Conservation (phyloP, 371 early-diverging fungal species). For the Synchytrium microbalum region DNA sequence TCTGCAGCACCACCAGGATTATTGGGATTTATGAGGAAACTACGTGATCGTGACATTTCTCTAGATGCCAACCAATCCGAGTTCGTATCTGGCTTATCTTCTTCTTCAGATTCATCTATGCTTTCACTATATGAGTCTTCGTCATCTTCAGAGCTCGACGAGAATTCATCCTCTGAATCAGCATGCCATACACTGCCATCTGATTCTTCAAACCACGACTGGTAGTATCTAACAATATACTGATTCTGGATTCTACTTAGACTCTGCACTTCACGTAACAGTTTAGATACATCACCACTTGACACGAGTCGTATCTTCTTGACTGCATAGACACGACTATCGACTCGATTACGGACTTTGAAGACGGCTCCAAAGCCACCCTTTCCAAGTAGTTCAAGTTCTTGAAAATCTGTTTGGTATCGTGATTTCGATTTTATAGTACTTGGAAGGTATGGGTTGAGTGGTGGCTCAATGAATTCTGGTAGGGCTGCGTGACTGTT, state of each 20-base stretch:
- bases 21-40: not conserved
- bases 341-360: conserved; percentile 74
- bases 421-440: conserved; percentile 17
- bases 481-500: not conserved
- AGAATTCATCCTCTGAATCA: conserved; percentile 21
- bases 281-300: conserved; percentile 69
- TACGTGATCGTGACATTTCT: conserved; percentile 9
- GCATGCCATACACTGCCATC: conserved; percentile 8
- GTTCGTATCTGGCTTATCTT: conserved; percentile 3
- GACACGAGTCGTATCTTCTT: conserved; percentile 68
- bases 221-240: conserved; percentile 87
- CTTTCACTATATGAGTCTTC: not conserved
- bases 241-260: conserved; percentile 84
- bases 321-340: conserved; percentile 84
- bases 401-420: conserved; percentile 85
- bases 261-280: conserved; percentile 86
- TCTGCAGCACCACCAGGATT: not conserved
- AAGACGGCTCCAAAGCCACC: conserved; percentile 93
- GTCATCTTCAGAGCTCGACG: not conserved
- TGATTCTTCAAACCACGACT: conserved; percentile 85
- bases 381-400: conserved; percentile 83
- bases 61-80: conserved; percentile 5
- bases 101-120: conserved; percentile 14
- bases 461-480: conserved; percentile 3
- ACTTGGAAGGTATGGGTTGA: not conserved